Base-by-base conservation (phyloP, 1,284 basidiomycete species). In the Pulchroboletus neoregius region DNA sequence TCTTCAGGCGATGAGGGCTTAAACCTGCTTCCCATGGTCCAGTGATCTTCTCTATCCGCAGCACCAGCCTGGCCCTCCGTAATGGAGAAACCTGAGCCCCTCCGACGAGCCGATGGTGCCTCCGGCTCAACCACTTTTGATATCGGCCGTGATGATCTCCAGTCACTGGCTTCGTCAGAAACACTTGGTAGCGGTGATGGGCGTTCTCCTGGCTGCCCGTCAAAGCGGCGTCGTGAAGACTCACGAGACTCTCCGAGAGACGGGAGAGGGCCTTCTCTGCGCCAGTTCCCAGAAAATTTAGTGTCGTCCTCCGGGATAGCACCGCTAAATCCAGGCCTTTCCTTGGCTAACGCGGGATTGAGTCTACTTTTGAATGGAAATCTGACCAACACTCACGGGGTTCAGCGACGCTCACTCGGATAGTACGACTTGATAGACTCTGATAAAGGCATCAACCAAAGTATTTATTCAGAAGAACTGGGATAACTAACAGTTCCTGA, bases 331-430 rank as follows among this genome's bases (percentile, higher is more conserved):
- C 76, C 80, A 30, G 71, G 48, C 18, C 80, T 79, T 62, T 88
- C 87, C 65, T 90, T 92, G 43, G 86, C 87, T 91, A 44, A 33
- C 40, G 37, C 38, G n/a, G 22, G 18, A 26, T 27, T 62, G 10
- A 53, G 45, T 32, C 23, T 20, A 28, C 22, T 11, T 12, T 39
- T 16, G 6, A 39, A 47, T 36, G 18, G 27, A 47, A 44, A 49
- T 26, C 28, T 16, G 27, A 26, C 37, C 27, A 28, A 31, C 2
- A 79, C 87, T 75, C 67, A 91, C 92, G 89, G 53, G 95, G 87
- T 64, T 99, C 96, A 15, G 96, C 96, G 35, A 99, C 94, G 67
- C 88, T 92, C 50, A 98, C 84, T 47, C 95, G 82, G 53, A 99
- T 78, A 20, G 78, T 82, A 52, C 96, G 79, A 37, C 88, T 89